Base-by-base conservation (phyloP, 345 rosid species). In the Geranium brycei region DNA sequence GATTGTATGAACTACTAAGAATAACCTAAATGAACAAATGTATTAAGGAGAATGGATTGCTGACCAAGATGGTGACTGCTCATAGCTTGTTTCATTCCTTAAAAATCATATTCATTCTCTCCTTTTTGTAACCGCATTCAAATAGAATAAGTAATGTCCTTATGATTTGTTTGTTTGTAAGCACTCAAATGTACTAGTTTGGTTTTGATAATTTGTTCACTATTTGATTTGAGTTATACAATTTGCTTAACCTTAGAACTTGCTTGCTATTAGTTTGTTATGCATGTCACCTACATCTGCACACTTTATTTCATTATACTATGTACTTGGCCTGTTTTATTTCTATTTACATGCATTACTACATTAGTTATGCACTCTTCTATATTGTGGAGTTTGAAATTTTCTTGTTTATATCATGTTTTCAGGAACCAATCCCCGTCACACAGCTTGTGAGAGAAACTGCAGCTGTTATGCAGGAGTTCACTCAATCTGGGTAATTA, bases 391-490 rank as follows among this genome's bases (percentile, higher is more conserved):
- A 47, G 14, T 19, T 31, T 51, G 51, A 31, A 60, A 51, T 18
- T 16, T 51, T 8, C 61, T 28, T 68, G 60, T 1, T 53, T 17
- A 7, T 64, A 19, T 18, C 51, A 60, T 55, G 7, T 32, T 53
- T 69, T 23, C 75, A 92, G 98, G 98, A 92, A 76, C 89, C 95
- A 59, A 89, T 92, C 65, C 98, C 98, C n/a, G 96, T 92, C 62
- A 89, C 95, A 6, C 98, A 92, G 73, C 92, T 92, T 64, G 98
- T 89, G 57, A 83, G 98, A 82, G 98, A 92, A 77, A 89, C 91
- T 53, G 95, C 98, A 10, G 89, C 98, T 76, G 98, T 89, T 62
- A 92, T 92, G 96, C 98, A 92, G 73, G 96, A 92, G 80, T 92
- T 92, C 72, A 92, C 98, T 64, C 95, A 88, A 63, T 91, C 97